phyloP scores from a whole-genome alignment of 2,329 filamentous ascomycete species.

The Ophiobolus disseminans region DNA sequence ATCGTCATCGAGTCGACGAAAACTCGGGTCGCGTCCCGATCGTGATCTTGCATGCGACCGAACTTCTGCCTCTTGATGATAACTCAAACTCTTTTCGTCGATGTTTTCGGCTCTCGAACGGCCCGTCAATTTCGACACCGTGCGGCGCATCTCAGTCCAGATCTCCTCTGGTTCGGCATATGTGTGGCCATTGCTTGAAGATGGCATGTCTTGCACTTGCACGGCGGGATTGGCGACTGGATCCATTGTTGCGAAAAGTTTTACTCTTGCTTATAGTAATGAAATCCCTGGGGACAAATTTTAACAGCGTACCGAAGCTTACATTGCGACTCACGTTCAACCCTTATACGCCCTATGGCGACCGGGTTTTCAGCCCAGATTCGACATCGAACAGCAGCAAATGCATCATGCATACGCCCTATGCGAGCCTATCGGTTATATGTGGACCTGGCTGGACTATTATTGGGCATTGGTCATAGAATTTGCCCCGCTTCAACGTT shows the following conservation, averaged over 20 bases:
- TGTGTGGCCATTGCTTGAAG: constrained; percentile 5
- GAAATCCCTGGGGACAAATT: too few relatives aligned
- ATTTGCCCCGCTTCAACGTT: neutral
- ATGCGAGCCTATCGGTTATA: constrained; percentile 3
- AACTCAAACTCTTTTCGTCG: constrained; percentile 18
- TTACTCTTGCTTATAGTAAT: neutral
- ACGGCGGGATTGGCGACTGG: constrained; percentile 34
- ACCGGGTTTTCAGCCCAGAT: constrained; percentile 12
- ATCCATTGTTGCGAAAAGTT: constrained; percentile 30
- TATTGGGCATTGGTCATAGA: neutral
- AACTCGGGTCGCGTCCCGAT: constrained; percentile 10
- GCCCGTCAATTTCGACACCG: constrained; percentile 29
- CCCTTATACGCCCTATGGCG: constrained; percentile 1
- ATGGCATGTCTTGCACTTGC: constrained; percentile 29
- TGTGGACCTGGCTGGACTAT: neutral
- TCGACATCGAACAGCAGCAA: constrained; percentile 4
- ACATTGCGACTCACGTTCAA: neutral
- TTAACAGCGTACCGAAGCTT: neutral
- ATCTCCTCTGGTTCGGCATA: constrained; percentile 26
- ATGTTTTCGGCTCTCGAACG: constrained; percentile 20
- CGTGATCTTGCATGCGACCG: constrained; percentile 9
- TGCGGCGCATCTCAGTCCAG: constrained; percentile 22
- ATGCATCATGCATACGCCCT: constrained; percentile 1
- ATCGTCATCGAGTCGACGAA: constrained; percentile 9
- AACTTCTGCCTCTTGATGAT: constrained; percentile 14